Conservation (phyloP, 805 yeast genomes). For the Komagataella mondaviorum region DNA sequence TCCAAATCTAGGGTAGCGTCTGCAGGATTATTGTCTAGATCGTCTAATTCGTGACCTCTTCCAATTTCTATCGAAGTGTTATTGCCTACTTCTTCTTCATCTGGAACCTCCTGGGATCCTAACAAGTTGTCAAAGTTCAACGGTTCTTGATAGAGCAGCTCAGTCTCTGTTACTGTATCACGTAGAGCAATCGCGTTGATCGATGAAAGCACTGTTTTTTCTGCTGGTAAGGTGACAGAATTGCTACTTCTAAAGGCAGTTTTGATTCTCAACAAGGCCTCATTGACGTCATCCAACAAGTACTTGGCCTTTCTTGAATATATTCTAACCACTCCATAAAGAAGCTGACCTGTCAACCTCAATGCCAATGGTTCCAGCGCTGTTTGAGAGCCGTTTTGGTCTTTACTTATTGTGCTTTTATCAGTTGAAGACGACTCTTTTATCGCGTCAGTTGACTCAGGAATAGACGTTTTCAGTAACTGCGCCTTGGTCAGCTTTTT, state of each 20-base stretch:
- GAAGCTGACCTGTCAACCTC: constrained; percentile 72
- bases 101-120: constrained; percentile 6
- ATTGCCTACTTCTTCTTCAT: constrained; percentile 1
- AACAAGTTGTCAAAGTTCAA: constrained; percentile 24
- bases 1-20: constrained; percentile 18
- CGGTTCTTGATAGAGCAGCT: constrained; percentile 57
- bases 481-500: constrained; percentile 62
- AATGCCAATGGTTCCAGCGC: constrained; percentile 52
- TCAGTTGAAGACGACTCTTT: constrained; percentile 23
- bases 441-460: constrained; percentile 54
- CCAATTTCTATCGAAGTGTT: constrained; percentile 60
- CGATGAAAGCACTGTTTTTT: constrained; percentile 46
- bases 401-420: constrained; percentile 5
- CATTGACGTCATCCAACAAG: constrained; percentile 71
- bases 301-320: constrained; percentile 79
- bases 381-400: constrained; percentile 4
- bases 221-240: constrained; percentile 43
- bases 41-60: constrained; percentile 28
- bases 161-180: constrained; percentile 72
- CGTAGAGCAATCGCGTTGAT: constrained; percentile 47
- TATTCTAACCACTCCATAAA: constrained; percentile 78
- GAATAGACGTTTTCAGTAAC: constrained; percentile 56
- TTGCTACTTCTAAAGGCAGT: constrained; percentile 41
- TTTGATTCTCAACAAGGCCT: constrained; percentile 58
- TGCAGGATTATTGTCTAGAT: constrained; percentile 14